A percentile compares a stretch with the other conserved stretches of the same genome.
Conservation (phyloP, 192 early-diverging fungal genomes). For the Backusella tuberculispora region DNA sequence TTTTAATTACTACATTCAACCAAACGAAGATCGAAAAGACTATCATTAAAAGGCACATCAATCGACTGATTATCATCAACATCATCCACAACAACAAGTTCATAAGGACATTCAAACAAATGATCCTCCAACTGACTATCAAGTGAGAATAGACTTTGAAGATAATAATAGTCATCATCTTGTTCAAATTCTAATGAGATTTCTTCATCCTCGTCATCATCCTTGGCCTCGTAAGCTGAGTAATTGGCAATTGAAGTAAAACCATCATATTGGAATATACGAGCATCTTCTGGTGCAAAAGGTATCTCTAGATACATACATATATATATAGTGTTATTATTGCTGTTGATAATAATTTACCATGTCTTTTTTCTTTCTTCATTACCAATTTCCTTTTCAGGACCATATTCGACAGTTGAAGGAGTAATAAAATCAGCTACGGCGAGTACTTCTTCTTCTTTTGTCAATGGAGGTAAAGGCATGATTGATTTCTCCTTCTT, state of each 20-base stretch:
- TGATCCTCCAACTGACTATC: neutral
- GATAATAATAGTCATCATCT: neutral
- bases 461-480: neutral
- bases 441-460: neutral
- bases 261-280: neutral
- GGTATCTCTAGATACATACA: neutral
- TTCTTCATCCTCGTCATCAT: neutral
- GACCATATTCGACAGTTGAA: slow-evolving; percentile 14
- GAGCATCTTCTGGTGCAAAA: neutral
- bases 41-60: neutral
- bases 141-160: neutral
- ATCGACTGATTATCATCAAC: neutral
- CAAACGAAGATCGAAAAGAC: neutral
- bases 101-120: neutral
- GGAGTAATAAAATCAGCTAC: neutral
- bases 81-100: neutral
- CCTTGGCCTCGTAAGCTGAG: neutral
- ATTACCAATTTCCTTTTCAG: slow-evolving; percentile 16
- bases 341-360: neutral
- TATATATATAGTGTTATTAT: too few relatives aligned
- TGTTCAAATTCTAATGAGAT: neutral
- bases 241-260: neutral
- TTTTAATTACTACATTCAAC: neutral
- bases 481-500: neutral
- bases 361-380: neutral